These are phyloP conservation scores for Castanospermum australe DNA, from an alignment of 306 rosid genomes.

Conservation along the genomic window DNA sequence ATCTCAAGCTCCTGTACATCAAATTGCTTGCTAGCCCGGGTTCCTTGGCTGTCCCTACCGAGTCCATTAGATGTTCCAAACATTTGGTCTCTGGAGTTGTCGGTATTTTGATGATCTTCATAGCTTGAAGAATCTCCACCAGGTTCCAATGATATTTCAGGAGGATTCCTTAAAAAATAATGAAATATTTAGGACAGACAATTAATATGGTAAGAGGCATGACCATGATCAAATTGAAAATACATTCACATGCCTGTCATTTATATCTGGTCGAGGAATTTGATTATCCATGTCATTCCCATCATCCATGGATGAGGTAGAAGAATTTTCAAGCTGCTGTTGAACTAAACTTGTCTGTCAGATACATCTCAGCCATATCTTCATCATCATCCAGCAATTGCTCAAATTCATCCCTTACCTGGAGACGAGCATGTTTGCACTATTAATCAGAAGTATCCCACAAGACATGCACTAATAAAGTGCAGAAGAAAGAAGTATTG, in stretches of 20 bases:
- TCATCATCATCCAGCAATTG: conserved; percentile 79
- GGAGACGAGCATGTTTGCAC: background rate
- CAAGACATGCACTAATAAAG: background rate
- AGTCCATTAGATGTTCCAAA: conserved; percentile 31
- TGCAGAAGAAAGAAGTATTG: background rate
- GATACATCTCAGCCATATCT: conserved; percentile 86
- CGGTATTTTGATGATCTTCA: conserved; percentile 40
- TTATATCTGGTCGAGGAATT: conserved; percentile 37
- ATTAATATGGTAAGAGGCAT: background rate
- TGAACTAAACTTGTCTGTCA: conserved; percentile 70
- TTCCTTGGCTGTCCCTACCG: conserved; percentile 47
- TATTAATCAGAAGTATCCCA: background rate
- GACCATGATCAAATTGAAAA: background rate
- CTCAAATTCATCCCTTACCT: conserved; percentile 85
- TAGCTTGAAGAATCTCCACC: conserved; percentile 29
- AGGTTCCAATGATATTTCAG: conserved; percentile 47
- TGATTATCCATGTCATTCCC: conserved; percentile 42
- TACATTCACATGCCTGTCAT: conserved; percentile 51
- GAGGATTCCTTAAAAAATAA: conserved; percentile 38
- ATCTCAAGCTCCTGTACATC: conserved; percentile 86
- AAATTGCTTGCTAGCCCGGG: conserved; percentile 47
- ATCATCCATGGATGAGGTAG: conserved; percentile 51
- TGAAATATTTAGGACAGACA: background rate
- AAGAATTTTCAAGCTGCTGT: conserved; percentile 61
- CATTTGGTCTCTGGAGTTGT: conserved; percentile 35